Base-by-base conservation (phyloP, 1,284 basidiomycete species). In the Austroboletus olivaceoglutinosus region DNA sequence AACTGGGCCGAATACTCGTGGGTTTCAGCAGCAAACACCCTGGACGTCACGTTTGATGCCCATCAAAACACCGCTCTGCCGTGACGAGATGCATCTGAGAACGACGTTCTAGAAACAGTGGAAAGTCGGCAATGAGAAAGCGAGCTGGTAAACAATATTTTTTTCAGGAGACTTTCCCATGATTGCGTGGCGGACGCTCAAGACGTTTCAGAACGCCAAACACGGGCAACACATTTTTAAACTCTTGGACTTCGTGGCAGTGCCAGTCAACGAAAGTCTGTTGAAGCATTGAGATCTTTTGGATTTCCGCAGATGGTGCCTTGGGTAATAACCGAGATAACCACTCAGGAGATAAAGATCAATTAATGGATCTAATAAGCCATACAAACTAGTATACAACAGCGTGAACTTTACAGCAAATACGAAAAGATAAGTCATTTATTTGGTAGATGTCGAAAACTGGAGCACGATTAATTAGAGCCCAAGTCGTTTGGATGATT, bases 401-500 rank as follows among this genome's bases (percentile, higher is more conserved):
- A 60, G 44, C 38, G 13, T 27, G 10, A 22, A 30, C 13, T 40
- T 50, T 41, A 48, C 10, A 48, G 46, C 47, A 59, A 53, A 57
- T 51, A 63, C 12, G 18, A 13, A 39, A 50, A 12, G 36, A 15
- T 3, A 36, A 37, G 18, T 37, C 10, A 22, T 50, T 57, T 71
- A 73, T 58, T 73, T 73, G 37, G 76, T 68, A 13, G 75, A 72
- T 38, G 74, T 72, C 36, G 74, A 76, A 64, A 76, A 76, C 64
- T 71, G 19, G 2, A 43, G 1, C 2, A 30, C 1, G 12, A 11
- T 62, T n/a, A 51, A 11, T 62, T n/a, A 51, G 34, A 8, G 18
- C n/a, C 22, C 27, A 10, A 34, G 34, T 67, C 64, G 31, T 39
- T 56, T 6, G 25, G 5, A 13, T 5, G 9, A 29, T 19, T 13